Evolutionary conservation across 2,329 filamentous ascomycete genomes (phyloP).

Genomic region (Davidsoniella australis): DNA sequence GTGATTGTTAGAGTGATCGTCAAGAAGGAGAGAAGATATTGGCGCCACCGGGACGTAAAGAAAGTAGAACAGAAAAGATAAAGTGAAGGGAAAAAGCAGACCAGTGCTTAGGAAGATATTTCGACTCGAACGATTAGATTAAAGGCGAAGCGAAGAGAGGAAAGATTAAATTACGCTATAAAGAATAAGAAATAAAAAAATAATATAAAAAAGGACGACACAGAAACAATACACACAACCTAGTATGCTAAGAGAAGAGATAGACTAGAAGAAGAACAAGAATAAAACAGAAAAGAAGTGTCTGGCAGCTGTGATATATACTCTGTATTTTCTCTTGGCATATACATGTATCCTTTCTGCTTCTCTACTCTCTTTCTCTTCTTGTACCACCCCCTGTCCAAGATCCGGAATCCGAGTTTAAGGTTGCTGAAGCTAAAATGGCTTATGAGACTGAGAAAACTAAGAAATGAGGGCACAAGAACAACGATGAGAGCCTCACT

Average conservation of each 20-base stretch:
- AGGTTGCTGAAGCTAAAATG: slow-evolving; percentile 1
- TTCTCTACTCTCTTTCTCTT: no score
- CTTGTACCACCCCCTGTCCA: background rate
- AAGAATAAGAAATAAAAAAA: slow-evolving; percentile 12
- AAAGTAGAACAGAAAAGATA: slow-evolving; percentile 17
- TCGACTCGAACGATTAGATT: slow-evolving; percentile 14
- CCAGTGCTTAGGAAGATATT: slow-evolving; percentile 29
- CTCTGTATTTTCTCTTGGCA: background rate
- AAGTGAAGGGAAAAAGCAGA: slow-evolving; percentile 25
- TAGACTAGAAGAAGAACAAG: slow-evolving; percentile 6
- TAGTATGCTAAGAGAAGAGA: slow-evolving; percentile 12
- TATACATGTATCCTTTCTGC: no score
- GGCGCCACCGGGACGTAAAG: slow-evolving; percentile 18
- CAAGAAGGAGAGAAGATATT: background rate
- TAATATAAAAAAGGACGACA: slow-evolving; percentile 17
- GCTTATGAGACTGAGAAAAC: no score
- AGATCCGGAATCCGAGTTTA: background rate
- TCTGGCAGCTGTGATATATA: background rate
- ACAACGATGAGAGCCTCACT: no score
- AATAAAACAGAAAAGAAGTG: slow-evolving; percentile 2
- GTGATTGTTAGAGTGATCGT: no score
- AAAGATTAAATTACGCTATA: no score
- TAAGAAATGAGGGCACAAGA: no score
- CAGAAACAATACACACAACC: slow-evolving; percentile 13
- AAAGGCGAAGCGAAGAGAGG: slow-evolving; percentile 16